Conservation (phyloP, 495 filamentous ascomycete species). For the Aspergillus conjunctus region DNA sequence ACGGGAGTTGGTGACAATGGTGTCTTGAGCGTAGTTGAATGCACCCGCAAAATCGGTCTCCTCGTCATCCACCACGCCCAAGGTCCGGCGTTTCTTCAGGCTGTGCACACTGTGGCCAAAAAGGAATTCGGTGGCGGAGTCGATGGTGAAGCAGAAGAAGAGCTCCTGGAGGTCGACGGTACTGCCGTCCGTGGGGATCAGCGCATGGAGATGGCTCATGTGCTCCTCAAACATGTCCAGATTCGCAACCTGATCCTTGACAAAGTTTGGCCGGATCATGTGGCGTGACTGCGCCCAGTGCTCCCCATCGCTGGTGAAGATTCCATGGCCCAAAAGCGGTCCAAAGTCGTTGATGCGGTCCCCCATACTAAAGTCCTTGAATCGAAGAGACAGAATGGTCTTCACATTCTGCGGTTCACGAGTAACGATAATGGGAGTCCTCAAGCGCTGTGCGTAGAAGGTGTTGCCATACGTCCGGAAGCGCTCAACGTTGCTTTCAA, state of each 20-base stretch:
- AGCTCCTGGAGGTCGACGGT: slow-evolving; percentile 56
- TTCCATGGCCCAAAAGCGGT: slow-evolving; percentile 52
- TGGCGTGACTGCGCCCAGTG: slow-evolving; percentile 57
- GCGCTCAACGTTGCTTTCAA: slow-evolving; percentile 1
- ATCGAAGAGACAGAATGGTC: slow-evolving; percentile 68
- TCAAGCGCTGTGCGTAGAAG: slow-evolving; percentile 18
- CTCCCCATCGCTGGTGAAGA: slow-evolving; percentile 66
- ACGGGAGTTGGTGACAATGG: slow-evolving; percentile 11
- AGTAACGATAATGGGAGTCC: slow-evolving; percentile 23
- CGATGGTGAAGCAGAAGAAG: slow-evolving; percentile 58
- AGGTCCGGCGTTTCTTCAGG: slow-evolving; percentile 15
- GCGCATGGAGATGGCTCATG: slow-evolving; percentile 47
- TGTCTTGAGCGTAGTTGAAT: slow-evolving; percentile 51
- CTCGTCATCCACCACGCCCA: slow-evolving; percentile 2
- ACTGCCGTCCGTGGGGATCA: slow-evolving; percentile 33
- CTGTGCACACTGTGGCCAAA: slow-evolving; percentile 46
- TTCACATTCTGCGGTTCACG: slow-evolving; percentile 42
- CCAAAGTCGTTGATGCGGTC: slow-evolving; percentile 33
- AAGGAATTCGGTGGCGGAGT: slow-evolving; percentile 62
- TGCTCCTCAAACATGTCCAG: slow-evolving; percentile 51
- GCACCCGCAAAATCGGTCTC: slow-evolving; percentile 31
- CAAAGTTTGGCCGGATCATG: slow-evolving; percentile 50
- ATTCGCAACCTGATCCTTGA: slow-evolving; percentile 36
- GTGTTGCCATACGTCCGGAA: slow-evolving; percentile 23
- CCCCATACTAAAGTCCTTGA: slow-evolving; percentile 58